A percentile compares a stretch with the other conserved stretches of the same genome.
These are phyloP conservation scores for Aspergillus panamensis DNA, from an alignment of 495 filamentous ascomycete species.

Conservation along the genomic window DNA sequence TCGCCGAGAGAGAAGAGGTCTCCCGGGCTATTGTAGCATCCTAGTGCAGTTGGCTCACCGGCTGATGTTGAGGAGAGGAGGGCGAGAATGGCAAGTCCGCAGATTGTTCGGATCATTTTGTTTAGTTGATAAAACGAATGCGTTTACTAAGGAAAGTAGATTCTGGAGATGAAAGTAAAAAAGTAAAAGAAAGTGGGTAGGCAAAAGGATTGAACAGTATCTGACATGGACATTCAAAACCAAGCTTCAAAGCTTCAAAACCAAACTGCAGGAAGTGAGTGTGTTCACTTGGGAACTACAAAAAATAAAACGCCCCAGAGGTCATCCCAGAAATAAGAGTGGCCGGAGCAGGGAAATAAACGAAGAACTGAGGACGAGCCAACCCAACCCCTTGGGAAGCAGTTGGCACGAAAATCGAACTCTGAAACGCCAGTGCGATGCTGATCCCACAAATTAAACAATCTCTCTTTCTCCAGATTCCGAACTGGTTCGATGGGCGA, in stretches of 20 bases:
- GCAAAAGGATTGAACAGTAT: too few relatives aligned
- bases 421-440: conserved; percentile 21
- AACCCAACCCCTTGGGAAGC: conserved; percentile 19
- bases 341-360: background rate
- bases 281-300: background rate
- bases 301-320: background rate
- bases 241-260: too few relatives aligned
- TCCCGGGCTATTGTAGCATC: conserved; percentile 36
- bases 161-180: background rate
- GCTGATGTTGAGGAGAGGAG: background rate
- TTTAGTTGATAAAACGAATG: background rate
- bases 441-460: conserved; percentile 17
- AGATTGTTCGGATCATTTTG: background rate
- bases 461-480: conserved; percentile 14
- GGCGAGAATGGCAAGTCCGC: background rate
- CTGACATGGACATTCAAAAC: too few relatives aligned
- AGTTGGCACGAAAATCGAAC: conserved; percentile 12
- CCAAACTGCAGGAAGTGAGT: too few relatives aligned
- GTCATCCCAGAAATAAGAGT: background rate
- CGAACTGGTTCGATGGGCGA: conserved; percentile 15
- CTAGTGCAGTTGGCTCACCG: conserved; percentile 11
- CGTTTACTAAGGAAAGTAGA: background rate
- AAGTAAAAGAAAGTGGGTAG: background rate
- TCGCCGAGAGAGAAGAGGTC: conserved; percentile 22
- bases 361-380: background rate